Evolutionary conservation across 2,329 filamentous ascomycete species (phyloP).

Genomic region (Tolypocladium amazonense): DNA sequence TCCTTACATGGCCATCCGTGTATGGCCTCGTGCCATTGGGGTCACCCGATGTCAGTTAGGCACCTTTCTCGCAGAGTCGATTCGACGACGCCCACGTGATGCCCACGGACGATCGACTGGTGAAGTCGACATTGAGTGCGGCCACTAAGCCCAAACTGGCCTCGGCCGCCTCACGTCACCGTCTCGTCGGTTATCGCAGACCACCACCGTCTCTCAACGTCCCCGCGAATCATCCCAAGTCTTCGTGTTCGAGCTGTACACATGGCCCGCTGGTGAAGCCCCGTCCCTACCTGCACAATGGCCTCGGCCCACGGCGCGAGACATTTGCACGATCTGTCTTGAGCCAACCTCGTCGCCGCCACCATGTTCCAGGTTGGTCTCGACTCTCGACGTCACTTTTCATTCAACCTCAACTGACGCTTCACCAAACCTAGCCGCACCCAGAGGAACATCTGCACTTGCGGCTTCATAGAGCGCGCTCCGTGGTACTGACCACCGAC

Average conservation of each 20-base stretch:
- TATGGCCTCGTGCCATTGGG: too few species aligned
- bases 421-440: conserved; percentile 36
- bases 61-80: background rate
- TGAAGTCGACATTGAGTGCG: background rate
- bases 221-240: background rate
- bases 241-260: background rate
- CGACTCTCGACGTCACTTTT: background rate
- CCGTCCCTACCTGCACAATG: background rate
- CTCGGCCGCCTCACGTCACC: background rate
- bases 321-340: background rate
- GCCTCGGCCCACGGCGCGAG: background rate
- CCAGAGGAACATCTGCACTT: conserved; percentile 67
- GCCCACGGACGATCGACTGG: background rate
- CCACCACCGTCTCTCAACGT: background rate
- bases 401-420: background rate
- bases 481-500: conserved; percentile 67
- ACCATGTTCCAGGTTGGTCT: conserved; percentile 9
- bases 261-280: background rate
- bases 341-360: background rate
- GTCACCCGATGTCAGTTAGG: background rate
- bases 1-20: background rate
- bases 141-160: background rate
- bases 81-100: background rate
- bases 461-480: conserved; percentile 73
- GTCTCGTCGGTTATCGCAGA: background rate